These are phyloP conservation scores for Wickerhamiella lipophila DNA, from an alignment of 805 yeast genomes.

Conservation along the genomic window DNA sequence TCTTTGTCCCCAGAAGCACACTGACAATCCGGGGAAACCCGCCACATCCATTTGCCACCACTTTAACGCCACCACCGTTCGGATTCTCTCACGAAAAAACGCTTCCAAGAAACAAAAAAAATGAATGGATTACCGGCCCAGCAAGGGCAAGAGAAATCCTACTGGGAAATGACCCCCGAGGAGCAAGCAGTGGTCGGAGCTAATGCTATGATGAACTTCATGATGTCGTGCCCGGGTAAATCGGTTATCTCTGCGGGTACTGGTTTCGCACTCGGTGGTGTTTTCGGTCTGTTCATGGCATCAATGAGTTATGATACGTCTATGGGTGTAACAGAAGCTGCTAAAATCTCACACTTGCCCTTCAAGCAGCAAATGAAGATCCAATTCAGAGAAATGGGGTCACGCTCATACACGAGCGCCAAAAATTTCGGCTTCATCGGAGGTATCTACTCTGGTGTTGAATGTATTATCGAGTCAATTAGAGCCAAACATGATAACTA, in stretches of 20 bases:
- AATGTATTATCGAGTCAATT: constrained; percentile 71
- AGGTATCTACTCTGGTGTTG: constrained; percentile 81
- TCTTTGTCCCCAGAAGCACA: too few species aligned
- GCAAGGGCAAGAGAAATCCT: constrained; percentile 26
- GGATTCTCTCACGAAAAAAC: too few species aligned
- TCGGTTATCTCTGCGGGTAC: constrained; percentile 83
- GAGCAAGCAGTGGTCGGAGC: constrained; percentile 93
- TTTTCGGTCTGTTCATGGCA: constrained; percentile 84
- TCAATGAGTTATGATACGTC: constrained; percentile 74
- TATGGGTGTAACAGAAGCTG: constrained; percentile 38
- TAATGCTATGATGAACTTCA: constrained; percentile 61
- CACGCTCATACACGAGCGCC: constrained; percentile 75
- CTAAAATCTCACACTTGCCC: constrained; percentile 68
- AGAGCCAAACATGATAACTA: constrained; percentile 86
- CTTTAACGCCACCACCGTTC: too few species aligned
- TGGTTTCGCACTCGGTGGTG: constrained; percentile 90
- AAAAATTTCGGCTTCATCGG: constrained; percentile 92
- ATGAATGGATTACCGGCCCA: constrained; percentile 9
- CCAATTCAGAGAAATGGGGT: constrained; percentile 87
- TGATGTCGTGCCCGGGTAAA: constrained; percentile 92
- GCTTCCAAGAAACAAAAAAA: too few species aligned
- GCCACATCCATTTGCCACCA: too few species aligned
- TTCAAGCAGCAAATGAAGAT: constrained; percentile 83
- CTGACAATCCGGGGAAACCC: too few species aligned
- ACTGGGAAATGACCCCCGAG: constrained; percentile 68